Conservation (phyloP, 2,329 filamentous ascomycete genomes). For the Cordyceps tenuipes region DNA sequence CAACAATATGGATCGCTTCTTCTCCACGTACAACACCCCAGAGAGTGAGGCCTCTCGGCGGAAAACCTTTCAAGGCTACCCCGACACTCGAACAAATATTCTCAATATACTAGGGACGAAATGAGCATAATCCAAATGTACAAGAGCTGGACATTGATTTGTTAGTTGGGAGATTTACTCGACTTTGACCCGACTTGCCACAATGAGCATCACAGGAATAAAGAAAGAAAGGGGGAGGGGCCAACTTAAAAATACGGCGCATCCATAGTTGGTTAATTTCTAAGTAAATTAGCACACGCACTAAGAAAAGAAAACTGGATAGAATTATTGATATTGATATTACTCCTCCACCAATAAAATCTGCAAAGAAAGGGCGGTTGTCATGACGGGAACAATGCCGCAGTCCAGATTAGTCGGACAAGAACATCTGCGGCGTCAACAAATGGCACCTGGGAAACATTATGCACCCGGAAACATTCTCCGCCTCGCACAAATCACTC, state of each 20-base stretch:
- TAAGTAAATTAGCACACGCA: neutral
- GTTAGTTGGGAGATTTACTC: neutral
- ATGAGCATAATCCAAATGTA: conserved; percentile 6
- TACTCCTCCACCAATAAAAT: neutral
- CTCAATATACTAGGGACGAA: conserved; percentile 28
- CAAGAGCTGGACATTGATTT: neutral
- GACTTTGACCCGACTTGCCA: neutral
- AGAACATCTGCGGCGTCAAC: neutral
- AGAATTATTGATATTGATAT: neutral
- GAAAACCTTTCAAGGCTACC: conserved; percentile 25
- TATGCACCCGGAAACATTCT: neutral
- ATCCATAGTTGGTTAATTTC: neutral
- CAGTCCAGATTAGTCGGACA: neutral
- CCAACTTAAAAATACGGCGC: neutral
- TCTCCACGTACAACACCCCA: conserved; percentile 29
- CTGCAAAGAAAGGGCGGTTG: neutral
- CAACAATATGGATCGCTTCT: conserved; percentile 28
- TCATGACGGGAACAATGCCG: neutral
- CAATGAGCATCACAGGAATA: neutral
- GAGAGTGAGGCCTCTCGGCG: conserved; percentile 27
- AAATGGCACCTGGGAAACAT: neutral
- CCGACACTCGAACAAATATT: conserved; percentile 27
- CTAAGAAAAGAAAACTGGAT: neutral
- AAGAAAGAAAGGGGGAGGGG: neutral
- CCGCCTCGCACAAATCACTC: neutral